phyloP scores from a whole-genome alignment of 2,329 filamentous ascomycete genomes.

The Scedosporium aurantiacum region DNA sequence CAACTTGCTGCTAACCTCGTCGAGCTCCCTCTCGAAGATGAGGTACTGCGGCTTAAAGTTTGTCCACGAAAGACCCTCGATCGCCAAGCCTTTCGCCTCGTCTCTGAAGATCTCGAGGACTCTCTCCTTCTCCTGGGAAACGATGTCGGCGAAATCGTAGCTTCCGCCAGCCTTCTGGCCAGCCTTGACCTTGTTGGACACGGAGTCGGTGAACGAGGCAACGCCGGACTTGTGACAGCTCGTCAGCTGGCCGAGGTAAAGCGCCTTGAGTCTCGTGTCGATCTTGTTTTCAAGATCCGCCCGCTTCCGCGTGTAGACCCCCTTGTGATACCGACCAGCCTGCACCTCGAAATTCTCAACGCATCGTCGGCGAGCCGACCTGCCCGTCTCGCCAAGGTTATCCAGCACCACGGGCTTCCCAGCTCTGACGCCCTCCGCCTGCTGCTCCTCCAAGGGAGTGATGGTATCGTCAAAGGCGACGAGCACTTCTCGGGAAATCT shows the following conservation, averaged over 20 bases:
- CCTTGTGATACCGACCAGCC: slow-evolving; percentile 93
- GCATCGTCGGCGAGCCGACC: slow-evolving; percentile 57
- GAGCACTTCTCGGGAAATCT: slow-evolving; percentile 85
- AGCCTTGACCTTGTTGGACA: slow-evolving; percentile 74
- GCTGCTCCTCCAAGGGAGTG: slow-evolving; percentile 72
- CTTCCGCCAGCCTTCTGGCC: slow-evolving; percentile 83
- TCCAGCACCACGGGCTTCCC: slow-evolving; percentile 64
- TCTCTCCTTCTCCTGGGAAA: slow-evolving; percentile 67
- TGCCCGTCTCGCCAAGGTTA: slow-evolving; percentile 65
- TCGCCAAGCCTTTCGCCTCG: slow-evolving; percentile 62
- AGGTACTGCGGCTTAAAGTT: slow-evolving; percentile 71
- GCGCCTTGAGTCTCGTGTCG: slow-evolving; percentile 73
- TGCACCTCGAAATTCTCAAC: slow-evolving; percentile 80
- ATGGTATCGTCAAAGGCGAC: slow-evolving; percentile 75
- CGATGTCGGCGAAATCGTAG: slow-evolving; percentile 95
- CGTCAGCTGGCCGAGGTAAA: slow-evolving; percentile 80
- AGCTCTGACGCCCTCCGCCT: slow-evolving; percentile 60
- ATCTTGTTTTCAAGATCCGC: slow-evolving; percentile 78
- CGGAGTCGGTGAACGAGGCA: slow-evolving; percentile 72
- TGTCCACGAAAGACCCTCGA: slow-evolving; percentile 77
- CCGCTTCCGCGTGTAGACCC: slow-evolving; percentile 78
- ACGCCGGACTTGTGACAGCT: slow-evolving; percentile 87
- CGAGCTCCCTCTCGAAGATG: slow-evolving; percentile 81
- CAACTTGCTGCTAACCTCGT: slow-evolving; percentile 73
- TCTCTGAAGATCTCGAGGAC: slow-evolving; percentile 64